phyloP scores from a whole-genome alignment of 208 protist genomes.

The Leishmania tropica region DNA sequence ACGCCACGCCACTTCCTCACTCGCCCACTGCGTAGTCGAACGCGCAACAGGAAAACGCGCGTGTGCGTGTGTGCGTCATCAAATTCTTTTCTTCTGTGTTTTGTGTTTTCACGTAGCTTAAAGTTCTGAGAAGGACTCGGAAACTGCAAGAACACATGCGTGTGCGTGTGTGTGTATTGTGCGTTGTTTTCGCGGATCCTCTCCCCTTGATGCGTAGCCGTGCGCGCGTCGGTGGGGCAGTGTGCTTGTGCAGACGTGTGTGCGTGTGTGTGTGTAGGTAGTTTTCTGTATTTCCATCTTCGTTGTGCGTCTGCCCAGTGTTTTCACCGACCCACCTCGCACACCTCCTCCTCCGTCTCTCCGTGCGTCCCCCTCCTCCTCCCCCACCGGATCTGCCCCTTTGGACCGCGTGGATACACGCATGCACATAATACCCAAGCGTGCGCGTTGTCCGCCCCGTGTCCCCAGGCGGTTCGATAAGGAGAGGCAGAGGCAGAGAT shows the following conservation, averaged over 20 bases:
- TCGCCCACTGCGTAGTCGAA: background rate
- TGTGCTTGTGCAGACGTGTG: background rate
- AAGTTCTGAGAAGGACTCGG: too few relatives aligned
- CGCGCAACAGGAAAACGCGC: background rate
- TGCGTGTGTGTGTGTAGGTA: background rate
- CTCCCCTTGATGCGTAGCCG: too few relatives aligned
- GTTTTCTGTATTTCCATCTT: background rate
- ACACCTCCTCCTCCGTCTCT: background rate
- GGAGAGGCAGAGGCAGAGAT: background rate
- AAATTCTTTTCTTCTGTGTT: background rate
- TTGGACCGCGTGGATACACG: too few relatives aligned
- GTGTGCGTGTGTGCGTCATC: background rate
- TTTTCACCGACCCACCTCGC: background rate
- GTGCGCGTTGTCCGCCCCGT: background rate
- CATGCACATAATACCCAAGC: too few relatives aligned
- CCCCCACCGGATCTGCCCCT: too few relatives aligned
- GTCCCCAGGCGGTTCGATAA: background rate
- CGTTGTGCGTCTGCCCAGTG: background rate
- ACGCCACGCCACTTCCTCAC: background rate
- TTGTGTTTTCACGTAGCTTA: too few relatives aligned
- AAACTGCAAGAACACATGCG: too few relatives aligned
- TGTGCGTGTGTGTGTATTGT: too few relatives aligned
- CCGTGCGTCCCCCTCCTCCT: background rate
- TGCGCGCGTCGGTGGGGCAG: background rate
- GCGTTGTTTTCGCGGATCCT: background rate